Evolutionary conservation across 2,329 filamentous ascomycete genomes (phyloP).

Genomic region (Bipolaris bicolor): DNA sequence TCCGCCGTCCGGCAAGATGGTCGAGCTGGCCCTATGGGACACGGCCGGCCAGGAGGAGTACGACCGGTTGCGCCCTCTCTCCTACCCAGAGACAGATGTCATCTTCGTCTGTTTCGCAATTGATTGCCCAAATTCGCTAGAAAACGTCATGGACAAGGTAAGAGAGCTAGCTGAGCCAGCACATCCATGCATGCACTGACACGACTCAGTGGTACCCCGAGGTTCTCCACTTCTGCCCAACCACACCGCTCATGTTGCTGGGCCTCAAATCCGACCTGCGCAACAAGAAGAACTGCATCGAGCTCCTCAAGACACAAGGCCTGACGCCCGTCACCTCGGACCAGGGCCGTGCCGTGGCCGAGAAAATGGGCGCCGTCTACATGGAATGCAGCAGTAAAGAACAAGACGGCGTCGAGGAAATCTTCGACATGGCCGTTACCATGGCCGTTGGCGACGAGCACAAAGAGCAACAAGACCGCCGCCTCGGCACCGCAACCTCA

Average conservation of each 20-base stretch:
- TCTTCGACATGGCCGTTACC: constrained; percentile 90
- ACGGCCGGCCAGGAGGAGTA: constrained; percentile 99
- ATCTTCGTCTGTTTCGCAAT: constrained; percentile 99
- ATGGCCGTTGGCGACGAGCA: constrained; percentile 79
- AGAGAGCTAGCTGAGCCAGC: constrained; percentile 24
- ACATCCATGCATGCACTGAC: constrained; percentile 32
- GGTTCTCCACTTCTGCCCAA: constrained; percentile 98
- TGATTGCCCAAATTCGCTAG: constrained; percentile 95
- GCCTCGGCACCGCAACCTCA: constrained; percentile 15
- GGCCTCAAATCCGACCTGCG: constrained; percentile 97
- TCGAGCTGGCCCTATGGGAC: constrained; percentile 97
- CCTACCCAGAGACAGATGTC: constrained; percentile 96
- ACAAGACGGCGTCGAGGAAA: constrained; percentile 93
- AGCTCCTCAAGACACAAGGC: constrained; percentile 97
- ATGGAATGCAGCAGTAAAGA: constrained; percentile 99
- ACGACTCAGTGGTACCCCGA: constrained; percentile 92
- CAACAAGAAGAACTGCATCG: constrained; percentile 94
- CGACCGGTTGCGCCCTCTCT: constrained; percentile 91
- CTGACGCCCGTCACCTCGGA: constrained; percentile 92
- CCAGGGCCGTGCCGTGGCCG: constrained; percentile 84
- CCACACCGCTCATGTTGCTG: constrained; percentile 92
- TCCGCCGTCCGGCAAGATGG: constrained; percentile 84
- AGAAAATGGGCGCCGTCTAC: constrained; percentile 93
- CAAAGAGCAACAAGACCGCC: constrained; percentile 36
- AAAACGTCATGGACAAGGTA: constrained; percentile 99